Conservation (phyloP, 768 basidiomycete species). For the Hericium alpestre region DNA sequence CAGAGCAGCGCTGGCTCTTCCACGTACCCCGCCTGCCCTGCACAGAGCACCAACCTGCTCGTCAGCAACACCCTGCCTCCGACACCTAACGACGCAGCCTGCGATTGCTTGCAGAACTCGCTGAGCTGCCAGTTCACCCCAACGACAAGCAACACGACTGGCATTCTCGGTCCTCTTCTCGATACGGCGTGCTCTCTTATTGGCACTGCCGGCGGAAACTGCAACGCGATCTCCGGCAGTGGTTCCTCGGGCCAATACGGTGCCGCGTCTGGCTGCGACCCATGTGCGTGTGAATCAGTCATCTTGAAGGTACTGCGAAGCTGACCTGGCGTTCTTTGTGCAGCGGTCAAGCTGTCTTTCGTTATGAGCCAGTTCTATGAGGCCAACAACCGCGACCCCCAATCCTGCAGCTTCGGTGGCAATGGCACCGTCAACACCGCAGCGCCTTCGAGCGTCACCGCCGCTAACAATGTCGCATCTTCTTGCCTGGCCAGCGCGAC, state of each 20-base stretch:
- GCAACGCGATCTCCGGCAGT: conserved; percentile 60
- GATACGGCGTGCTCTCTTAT: conserved; percentile 63
- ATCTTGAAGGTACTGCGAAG: too few species aligned
- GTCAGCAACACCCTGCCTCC: conserved; percentile 67
- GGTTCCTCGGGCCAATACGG: conserved; percentile 74
- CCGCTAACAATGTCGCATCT: conserved; percentile 44
- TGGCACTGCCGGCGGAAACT: conserved; percentile 48
- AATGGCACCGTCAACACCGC: conserved; percentile 68
- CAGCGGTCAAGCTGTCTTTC: conserved; percentile 73
- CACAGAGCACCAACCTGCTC: conserved; percentile 44
- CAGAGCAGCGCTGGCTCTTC: conserved; percentile 40
- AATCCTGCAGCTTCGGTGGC: conserved; percentile 71
- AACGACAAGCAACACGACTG: conserved; percentile 46
- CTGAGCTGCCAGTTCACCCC: conserved; percentile 71
- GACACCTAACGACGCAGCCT: conserved; percentile 75
- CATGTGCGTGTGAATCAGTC: conserved; percentile 33
- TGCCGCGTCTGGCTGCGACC: conserved; percentile 64
- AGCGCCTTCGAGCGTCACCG: conserved; percentile 38
- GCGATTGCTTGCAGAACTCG: conserved; percentile 57
- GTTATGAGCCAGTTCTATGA: conserved; percentile 76
- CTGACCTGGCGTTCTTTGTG: neutral
- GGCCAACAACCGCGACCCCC: conserved; percentile 40
- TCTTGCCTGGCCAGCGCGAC: conserved; percentile 59
- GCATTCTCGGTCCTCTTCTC: conserved; percentile 48
- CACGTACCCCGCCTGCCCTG: conserved; percentile 51